A percentile compares a stretch with the other conserved stretches of the same genome.
These are phyloP conservation scores for Narthecium ossifragum DNA, from an alignment of 106 monocot genomes.

Conservation along the genomic window DNA sequence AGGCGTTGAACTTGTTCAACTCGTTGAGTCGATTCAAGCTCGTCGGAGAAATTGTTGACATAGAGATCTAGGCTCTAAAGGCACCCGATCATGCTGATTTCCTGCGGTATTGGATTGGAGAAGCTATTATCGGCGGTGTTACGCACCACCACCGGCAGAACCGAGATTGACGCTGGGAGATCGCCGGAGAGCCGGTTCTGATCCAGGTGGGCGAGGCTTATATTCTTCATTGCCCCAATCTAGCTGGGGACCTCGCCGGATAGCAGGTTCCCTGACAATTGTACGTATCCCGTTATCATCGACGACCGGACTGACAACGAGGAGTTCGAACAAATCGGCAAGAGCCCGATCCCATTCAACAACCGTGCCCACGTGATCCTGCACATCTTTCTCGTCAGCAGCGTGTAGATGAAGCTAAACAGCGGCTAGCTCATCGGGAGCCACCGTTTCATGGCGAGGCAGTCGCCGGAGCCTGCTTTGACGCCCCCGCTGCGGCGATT, in stretches of 20 bases:
- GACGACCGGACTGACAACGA: conserved; percentile 26
- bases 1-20: conserved; percentile 61
- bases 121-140: conserved; percentile 52
- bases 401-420: conserved; percentile 59
- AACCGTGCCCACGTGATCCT: conserved; percentile 40
- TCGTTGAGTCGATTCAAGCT: conserved; percentile 37
- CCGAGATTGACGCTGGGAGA: conserved; percentile 32
- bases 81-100: conserved; percentile 41
- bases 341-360: conserved; percentile 43
- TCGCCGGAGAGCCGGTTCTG: conserved; percentile 40
- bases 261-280: conserved; percentile 52
- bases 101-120: conserved; percentile 50
- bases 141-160: conserved; percentile 41
- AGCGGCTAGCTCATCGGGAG: conserved; percentile 69
- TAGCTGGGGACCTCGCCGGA: conserved; percentile 55
- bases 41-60: conserved; percentile 67
- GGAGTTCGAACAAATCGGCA: conserved; percentile 42
- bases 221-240: conserved; percentile 38
- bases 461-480: conserved; percentile 55
- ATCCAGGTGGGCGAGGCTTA: conserved; percentile 56
- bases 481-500: conserved; percentile 21
- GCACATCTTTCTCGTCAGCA: conserved; percentile 65
- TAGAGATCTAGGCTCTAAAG: conserved; percentile 53
- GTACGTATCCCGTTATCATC: conserved; percentile 55
- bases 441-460: conserved; percentile 69